These are phyloP conservation scores for Phytophthora sp. DNA, from an alignment of 352 stramenopile species.

Conservation along the genomic window DNA sequence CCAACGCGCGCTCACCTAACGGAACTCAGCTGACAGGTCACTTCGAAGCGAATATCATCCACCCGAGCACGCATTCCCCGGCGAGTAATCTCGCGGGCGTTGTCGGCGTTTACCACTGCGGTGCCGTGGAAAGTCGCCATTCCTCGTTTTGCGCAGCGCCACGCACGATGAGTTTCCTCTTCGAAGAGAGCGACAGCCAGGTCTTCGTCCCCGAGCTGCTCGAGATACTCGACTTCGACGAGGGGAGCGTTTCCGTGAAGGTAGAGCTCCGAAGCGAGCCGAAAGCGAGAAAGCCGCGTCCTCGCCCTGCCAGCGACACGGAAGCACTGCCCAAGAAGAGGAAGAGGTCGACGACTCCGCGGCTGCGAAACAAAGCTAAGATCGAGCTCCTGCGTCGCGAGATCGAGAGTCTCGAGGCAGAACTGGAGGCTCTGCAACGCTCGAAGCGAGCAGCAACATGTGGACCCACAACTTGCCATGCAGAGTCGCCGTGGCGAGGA, in stretches of 20 bases:
- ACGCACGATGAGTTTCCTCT: conserved; percentile 15
- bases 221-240: conserved; percentile 20
- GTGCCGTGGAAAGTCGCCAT: conserved; percentile 5
- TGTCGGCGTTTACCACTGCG: neutral
- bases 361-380: conserved; percentile 29
- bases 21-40: neutral
- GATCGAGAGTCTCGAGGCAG: conserved; percentile 21
- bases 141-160: conserved; percentile 1
- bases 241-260: neutral
- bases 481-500: conserved; percentile 12
- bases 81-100: no score
- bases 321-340: neutral
- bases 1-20: conserved; percentile 8
- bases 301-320: neutral
- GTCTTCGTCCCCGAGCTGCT: conserved; percentile 17
- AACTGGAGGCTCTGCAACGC: conserved; percentile 9
- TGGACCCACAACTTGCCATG: no score
- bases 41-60: conserved; percentile 16
- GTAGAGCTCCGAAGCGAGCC: neutral
- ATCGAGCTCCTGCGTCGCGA: conserved; percentile 26
- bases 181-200: conserved; percentile 3
- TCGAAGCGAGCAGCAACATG: conserved; percentile 1
- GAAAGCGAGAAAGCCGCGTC: neutral
- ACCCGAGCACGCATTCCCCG: no score
- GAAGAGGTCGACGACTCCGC: conserved; percentile 4